phyloP scores from a whole-genome alignment of 2,329 filamentous ascomycete genomes.

The Knufia petricola region DNA sequence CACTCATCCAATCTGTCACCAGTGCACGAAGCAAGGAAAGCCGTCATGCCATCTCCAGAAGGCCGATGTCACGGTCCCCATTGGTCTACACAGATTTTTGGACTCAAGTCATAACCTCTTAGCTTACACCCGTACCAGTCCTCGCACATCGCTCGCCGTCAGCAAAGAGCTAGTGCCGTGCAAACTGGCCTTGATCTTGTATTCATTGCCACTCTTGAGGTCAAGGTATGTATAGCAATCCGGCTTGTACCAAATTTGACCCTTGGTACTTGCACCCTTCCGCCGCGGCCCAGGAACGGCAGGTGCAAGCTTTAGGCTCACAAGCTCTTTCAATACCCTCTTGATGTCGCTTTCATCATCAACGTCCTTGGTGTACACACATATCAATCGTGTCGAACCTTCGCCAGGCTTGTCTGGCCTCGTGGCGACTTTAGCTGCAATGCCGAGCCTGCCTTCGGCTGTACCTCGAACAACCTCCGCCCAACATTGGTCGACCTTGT shows the following conservation, averaged over 20 bases:
- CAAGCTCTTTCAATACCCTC: conserved; percentile 55
- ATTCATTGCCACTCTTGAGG: conserved; percentile 51
- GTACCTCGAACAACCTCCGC: conserved; percentile 56
- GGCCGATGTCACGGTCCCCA: too few species aligned
- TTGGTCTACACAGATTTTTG: too few species aligned
- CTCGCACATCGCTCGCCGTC: conserved; percentile 18
- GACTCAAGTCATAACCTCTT: too few species aligned
- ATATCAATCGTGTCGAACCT: conserved; percentile 45
- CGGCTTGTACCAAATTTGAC: conserved; percentile 65
- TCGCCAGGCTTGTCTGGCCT: conserved; percentile 35
- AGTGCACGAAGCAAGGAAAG: too few species aligned
- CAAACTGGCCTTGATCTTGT: conserved; percentile 48
- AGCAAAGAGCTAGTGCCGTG: conserved; percentile 34
- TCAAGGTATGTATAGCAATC: conserved; percentile 61
- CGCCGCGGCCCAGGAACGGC: conserved; percentile 25
- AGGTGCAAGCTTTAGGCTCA: conserved; percentile 50
- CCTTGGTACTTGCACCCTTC: conserved; percentile 19
- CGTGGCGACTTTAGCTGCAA: conserved; percentile 63
- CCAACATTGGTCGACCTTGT: conserved; percentile 56
- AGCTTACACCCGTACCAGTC: too few species aligned
- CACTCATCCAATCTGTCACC: too few species aligned
- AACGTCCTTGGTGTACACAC: conserved; percentile 71
- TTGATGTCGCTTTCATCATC: conserved; percentile 57
- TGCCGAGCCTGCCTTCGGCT: conserved; percentile 59
- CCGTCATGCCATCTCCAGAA: too few species aligned